Percentiles rank a stretch among this genome's conserved stretches.
Evolutionary conservation across 2,329 filamentous ascomycete species (phyloP).

Genomic region (Xylaria sp.): DNA sequence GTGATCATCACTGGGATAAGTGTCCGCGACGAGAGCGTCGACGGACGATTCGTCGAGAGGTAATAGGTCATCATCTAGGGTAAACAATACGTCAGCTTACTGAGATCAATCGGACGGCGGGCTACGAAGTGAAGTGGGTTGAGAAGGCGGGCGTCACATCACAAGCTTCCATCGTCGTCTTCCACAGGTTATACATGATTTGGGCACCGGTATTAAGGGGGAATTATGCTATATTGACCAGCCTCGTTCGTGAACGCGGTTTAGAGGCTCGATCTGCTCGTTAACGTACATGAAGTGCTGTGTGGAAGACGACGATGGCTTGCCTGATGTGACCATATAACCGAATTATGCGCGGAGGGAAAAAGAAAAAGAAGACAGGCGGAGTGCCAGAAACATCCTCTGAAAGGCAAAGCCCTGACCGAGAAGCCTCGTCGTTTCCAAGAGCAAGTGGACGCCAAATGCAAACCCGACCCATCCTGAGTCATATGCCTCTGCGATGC

Average conservation of each 20-base stretch:
- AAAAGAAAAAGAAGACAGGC: slow-evolving; percentile 27
- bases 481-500: slow-evolving; percentile 47
- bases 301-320: slow-evolving; percentile 72
- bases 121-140: slow-evolving; percentile 35
- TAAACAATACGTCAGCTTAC: slow-evolving; percentile 46
- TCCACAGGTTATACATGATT: slow-evolving; percentile 50
- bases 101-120: slow-evolving; percentile 28
- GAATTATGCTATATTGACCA: slow-evolving; percentile 53
- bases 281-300: slow-evolving; percentile 68
- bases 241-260: slow-evolving; percentile 40
- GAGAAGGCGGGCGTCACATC: slow-evolving; percentile 49
- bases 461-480: slow-evolving; percentile 38
- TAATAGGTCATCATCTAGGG: slow-evolving; percentile 64
- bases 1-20: slow-evolving; percentile 35
- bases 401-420: slow-evolving; percentile 35
- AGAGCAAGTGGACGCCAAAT: slow-evolving; percentile 41
- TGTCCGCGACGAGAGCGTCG: slow-evolving; percentile 69
- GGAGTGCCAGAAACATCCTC: slow-evolving; percentile 35
- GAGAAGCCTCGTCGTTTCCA: slow-evolving; percentile 39
- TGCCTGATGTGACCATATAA: slow-evolving; percentile 57
- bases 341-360: slow-evolving; percentile 37
- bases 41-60: slow-evolving; percentile 67
- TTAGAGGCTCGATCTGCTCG: slow-evolving; percentile 45
- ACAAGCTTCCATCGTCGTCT: slow-evolving; percentile 65
- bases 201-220: slow-evolving; percentile 44